These are phyloP conservation scores for Mesembryanthemum crystallinum DNA, from an alignment of 148 eudicot genomes.

Conservation along the genomic window DNA sequence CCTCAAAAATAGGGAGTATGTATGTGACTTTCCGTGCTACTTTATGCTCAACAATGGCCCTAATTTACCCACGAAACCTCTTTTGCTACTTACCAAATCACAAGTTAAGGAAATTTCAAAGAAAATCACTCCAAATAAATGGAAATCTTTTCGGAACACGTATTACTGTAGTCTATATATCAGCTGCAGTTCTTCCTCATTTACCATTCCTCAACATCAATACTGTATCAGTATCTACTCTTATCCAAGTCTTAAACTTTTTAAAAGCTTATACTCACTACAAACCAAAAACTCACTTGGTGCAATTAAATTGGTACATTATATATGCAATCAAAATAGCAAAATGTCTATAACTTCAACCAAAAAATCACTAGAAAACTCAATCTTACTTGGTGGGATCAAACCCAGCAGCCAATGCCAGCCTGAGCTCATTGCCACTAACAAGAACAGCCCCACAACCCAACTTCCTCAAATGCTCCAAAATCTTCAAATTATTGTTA, in stretches of 20 bases:
- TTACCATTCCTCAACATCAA: neutral
- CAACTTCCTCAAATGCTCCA: slow-evolving; percentile 81
- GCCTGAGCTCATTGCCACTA: slow-evolving; percentile 89
- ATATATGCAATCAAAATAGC: neutral
- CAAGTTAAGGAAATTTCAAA: neutral
- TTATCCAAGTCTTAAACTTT: neutral
- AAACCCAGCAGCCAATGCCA: slow-evolving; percentile 80
- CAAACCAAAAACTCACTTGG: neutral
- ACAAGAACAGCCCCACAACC: slow-evolving; percentile 96
- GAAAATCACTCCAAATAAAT: neutral
- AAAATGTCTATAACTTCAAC: neutral
- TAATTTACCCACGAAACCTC: neutral
- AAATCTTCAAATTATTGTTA: slow-evolving; percentile 87
- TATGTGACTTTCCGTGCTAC: neutral
- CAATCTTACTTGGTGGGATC: slow-evolving; percentile 52
- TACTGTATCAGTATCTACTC: neutral
- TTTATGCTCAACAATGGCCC: neutral
- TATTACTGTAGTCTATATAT: neutral
- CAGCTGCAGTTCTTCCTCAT: neutral
- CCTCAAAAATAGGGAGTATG: neutral
- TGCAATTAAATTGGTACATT: neutral
- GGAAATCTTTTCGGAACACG: too few species aligned
- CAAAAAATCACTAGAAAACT: neutral
- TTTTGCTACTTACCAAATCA: neutral
- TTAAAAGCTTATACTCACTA: neutral